Percentiles rank a stretch among this genome's conserved stretches.
phyloP scores from a whole-genome alignment of 371 early-diverging fungal genomes.

The Rhizopus delemar region DNA sequence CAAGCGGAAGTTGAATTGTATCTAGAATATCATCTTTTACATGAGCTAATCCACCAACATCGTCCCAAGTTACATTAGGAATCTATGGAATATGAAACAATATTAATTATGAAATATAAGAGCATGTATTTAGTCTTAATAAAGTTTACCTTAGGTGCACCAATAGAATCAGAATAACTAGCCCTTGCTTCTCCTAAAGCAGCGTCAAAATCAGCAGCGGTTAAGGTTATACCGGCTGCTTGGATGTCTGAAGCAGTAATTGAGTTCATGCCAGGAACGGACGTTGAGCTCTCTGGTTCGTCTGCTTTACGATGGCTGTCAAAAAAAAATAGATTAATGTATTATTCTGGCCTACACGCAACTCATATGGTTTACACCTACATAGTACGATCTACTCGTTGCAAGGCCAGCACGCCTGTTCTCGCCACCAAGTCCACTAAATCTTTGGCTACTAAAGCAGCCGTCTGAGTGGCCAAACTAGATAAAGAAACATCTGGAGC shows the following conservation, averaged over 20 bases:
- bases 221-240: conserved; percentile 72
- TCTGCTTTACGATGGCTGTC: conserved; percentile 17
- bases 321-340: not conserved
- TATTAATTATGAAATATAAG: not conserved
- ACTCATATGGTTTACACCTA: conserved; percentile 26
- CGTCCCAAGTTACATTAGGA: conserved; percentile 97
- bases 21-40: conserved; percentile 98
- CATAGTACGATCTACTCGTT: conserved; percentile 62
- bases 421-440: conserved; percentile 74
- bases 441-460: conserved; percentile 88
- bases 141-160: conserved; percentile 81
- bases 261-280: not conserved
- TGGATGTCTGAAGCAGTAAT: conserved; percentile 56
- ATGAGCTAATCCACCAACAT: conserved; percentile 97
- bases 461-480: conserved; percentile 85
- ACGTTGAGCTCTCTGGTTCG: conserved; percentile 4
- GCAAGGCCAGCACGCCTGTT: conserved; percentile 70
- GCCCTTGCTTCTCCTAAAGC: conserved; percentile 82
- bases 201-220: conserved; percentile 74
- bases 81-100: conserved; percentile 49
- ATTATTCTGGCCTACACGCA: too few species aligned
- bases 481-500: conserved; percentile 76
- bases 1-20: conserved; percentile 97
- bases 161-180: conserved; percentile 88
- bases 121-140: not conserved